Evolutionary conservation across 106 monocot genomes (phyloP).

Genomic region (Acorus calamus): DNA sequence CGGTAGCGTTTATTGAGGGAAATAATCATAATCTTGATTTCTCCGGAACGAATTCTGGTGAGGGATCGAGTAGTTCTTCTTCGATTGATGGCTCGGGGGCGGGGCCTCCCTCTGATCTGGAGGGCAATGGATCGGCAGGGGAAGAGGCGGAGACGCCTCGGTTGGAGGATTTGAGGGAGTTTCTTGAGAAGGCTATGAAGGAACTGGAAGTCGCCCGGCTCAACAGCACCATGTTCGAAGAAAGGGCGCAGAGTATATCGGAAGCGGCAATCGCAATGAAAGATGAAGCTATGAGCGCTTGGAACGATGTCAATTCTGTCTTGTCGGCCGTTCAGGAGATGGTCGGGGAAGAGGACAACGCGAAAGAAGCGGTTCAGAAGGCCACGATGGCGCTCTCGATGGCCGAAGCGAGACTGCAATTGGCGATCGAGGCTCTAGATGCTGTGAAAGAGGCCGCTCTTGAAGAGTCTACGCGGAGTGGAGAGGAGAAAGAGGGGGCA

Average conservation of each 20-base stretch:
- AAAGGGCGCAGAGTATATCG: slow-evolving; percentile 81
- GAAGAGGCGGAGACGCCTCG: slow-evolving; percentile 32
- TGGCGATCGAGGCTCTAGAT: slow-evolving; percentile 40
- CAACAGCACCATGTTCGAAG: slow-evolving; percentile 87
- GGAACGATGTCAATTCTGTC: slow-evolving; percentile 42
- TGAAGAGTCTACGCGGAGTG: slow-evolving; percentile 12
- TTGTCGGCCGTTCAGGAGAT: slow-evolving; percentile 72
- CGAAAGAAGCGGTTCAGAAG: slow-evolving; percentile 83
- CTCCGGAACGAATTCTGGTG: slow-evolving; percentile 5
- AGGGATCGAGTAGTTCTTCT: not conserved
- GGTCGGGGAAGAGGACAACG: slow-evolving; percentile 48
- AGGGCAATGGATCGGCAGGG: slow-evolving; percentile 19
- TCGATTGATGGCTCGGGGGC: slow-evolving; percentile 8
- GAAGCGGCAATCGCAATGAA: slow-evolving; percentile 78
- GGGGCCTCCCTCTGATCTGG: slow-evolving; percentile 11
- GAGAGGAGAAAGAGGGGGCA: slow-evolving; percentile 19
- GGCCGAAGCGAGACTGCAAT: slow-evolving; percentile 73
- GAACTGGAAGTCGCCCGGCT: slow-evolving; percentile 75
- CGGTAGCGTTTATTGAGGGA: slow-evolving; percentile 1
- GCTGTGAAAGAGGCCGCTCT: slow-evolving; percentile 18
- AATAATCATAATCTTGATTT: slow-evolving; percentile 23
- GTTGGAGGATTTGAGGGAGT: slow-evolving; percentile 47
- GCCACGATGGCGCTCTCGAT: slow-evolving; percentile 88
- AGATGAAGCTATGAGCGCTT: slow-evolving; percentile 70
- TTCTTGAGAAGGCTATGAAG: slow-evolving; percentile 55